Base-by-base conservation (phyloP, 2,329 filamentous ascomycete species). In the Aspergillus persii region DNA sequence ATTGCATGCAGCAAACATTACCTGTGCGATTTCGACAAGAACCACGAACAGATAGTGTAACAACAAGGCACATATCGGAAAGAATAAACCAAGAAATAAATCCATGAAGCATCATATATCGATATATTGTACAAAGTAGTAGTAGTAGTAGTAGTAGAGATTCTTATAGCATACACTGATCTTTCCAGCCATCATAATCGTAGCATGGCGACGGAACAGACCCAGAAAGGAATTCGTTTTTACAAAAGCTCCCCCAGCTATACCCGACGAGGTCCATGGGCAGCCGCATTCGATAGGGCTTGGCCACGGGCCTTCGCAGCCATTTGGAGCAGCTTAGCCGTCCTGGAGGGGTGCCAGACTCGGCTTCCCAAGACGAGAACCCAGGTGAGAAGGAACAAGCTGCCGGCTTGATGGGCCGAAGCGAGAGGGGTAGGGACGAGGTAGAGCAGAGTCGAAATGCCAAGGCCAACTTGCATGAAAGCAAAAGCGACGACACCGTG, bases 371-470 rank as follows among this genome's bases (percentile, higher is more conserved):
- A 80, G 1, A 97, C 83, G 26, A 96, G 80, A 0, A 89, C 89
- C 49, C 91, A 92, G 0, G 91, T 96, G 61, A 99, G 78, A 23
- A 99, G 80, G 2, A 91, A 91, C 66, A 99, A 78, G 60, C 89
- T 91, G 44, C 95, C 94, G 2, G 95, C 95, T 77, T 99, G 95
- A 76, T 99, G 95, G 7, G 91, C 88, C 3, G 94, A 92, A 0
- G 94, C 95, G 8, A 99, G 80, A 62, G 89, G 89, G 2, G 89
- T 89, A 4, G 96, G 95, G 0, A 99, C 93, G 74, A 99, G 88
- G 79, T 97, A 98, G 69, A 96, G 88, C 61, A 99, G 82, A 0
- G 95, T 99, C 63, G 84, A 87, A 74, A 99, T 96, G 27, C 95
- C 95, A 4, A 99, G 84, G 0, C 87, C 81, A 29, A 92, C 93